Evolutionary conservation across 2,329 filamentous ascomycete species (phyloP).

Genomic region (Paecilomyces sp.): DNA sequence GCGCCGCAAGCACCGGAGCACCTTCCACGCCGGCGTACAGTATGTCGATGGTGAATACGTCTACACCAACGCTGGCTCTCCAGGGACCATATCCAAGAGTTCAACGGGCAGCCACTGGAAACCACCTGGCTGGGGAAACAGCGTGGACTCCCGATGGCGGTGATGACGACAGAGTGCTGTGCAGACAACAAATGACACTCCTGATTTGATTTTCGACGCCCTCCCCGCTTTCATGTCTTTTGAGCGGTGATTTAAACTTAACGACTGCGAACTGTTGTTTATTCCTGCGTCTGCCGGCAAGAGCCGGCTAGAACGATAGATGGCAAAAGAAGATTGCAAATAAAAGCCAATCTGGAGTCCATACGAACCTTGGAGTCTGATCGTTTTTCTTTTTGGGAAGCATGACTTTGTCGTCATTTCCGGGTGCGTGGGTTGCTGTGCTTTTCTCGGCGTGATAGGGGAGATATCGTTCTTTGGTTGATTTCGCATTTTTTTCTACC

Average conservation of each 20-base stretch:
- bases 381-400: neutral
- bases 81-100: conserved; percentile 32
- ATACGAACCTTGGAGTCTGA: neutral
- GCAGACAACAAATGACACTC: neutral
- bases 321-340: neutral
- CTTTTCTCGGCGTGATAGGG: neutral
- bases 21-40: conserved; percentile 78
- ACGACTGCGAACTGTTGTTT: neutral
- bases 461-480: neutral
- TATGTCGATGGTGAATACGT: conserved; percentile 97
- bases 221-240: neutral
- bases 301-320: neutral
- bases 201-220: neutral
- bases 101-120: conserved; percentile 29
- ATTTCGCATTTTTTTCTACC: neutral
- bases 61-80: conserved; percentile 45
- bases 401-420: neutral
- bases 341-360: neutral
- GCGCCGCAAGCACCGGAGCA: conserved; percentile 79
- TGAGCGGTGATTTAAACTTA: neutral
- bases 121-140: conserved; percentile 19
- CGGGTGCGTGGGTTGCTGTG: neutral
- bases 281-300: neutral
- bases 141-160: conserved; percentile 21
- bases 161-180: conserved; percentile 7